Evolutionary conservation across 2,329 filamentous ascomycete genomes (phyloP).

Genomic region (Coniella vitis): DNA sequence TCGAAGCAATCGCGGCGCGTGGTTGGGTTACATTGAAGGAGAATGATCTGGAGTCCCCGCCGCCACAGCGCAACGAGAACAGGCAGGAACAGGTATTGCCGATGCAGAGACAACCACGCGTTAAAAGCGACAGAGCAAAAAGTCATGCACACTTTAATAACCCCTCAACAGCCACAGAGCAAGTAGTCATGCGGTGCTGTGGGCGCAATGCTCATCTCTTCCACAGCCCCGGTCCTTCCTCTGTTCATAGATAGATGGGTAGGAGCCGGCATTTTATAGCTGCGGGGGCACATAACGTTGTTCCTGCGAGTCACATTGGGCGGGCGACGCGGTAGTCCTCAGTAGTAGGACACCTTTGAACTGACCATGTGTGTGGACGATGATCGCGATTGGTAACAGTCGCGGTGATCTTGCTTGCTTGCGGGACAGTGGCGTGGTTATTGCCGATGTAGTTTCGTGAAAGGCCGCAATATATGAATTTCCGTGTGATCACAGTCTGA

Average conservation of each 20-base stretch:
- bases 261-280: slow-evolving; percentile 7
- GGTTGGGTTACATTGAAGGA: background rate
- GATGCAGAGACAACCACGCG: background rate
- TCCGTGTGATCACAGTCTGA: too few relatives aligned
- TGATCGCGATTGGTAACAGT: background rate
- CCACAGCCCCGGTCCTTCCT: slow-evolving; percentile 15
- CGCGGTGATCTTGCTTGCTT: background rate
- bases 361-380: slow-evolving; percentile 12
- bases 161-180: slow-evolving; percentile 9
- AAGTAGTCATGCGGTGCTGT: slow-evolving; percentile 11
- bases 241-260: slow-evolving; percentile 7
- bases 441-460: too few relatives aligned
- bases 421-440: too few relatives aligned
- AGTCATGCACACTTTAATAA: slow-evolving; percentile 1
- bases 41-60: slow-evolving; percentile 10
- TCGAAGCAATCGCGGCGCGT: background rate
- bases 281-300: slow-evolving; percentile 12
- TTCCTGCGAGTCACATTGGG: slow-evolving; percentile 9
- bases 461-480: too few relatives aligned
- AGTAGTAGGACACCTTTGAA: slow-evolving; percentile 16
- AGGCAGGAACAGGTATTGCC: slow-evolving; percentile 12
- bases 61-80: slow-evolving; percentile 12
- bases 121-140: slow-evolving; percentile 3
- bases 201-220: background rate
- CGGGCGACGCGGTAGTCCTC: slow-evolving; percentile 15